These are phyloP conservation scores for Crithidia bombi DNA, from an alignment of 208 protist species.

Conservation along the genomic window DNA sequence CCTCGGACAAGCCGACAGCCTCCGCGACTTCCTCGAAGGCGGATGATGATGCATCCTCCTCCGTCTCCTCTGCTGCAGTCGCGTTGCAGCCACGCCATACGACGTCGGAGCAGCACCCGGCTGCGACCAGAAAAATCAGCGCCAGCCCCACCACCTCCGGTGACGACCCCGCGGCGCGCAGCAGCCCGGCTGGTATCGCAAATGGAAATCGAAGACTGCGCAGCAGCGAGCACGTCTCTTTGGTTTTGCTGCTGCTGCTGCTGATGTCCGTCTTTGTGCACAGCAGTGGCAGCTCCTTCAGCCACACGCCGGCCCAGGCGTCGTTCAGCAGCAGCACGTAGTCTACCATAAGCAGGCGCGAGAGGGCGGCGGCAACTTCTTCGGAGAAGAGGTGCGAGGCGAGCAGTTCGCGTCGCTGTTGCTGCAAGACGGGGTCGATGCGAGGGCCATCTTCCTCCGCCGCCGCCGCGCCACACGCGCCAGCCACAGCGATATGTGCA, in stretches of 20 bases:
- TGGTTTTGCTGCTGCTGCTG: background rate
- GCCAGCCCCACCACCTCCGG: slow-evolving; percentile 46
- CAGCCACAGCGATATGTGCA: no score
- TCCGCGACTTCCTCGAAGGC: slow-evolving; percentile 49
- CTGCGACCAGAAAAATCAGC: slow-evolving; percentile 40
- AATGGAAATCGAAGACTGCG: slow-evolving; percentile 56
- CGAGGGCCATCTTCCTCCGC: slow-evolving; percentile 14
- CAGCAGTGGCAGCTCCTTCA: slow-evolving; percentile 11
- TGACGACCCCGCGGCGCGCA: slow-evolving; percentile 28
- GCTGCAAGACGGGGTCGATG: slow-evolving; percentile 47
- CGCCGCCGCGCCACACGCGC: no score
- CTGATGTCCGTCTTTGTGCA: background rate
- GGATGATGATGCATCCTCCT: no score
- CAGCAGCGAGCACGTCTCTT: slow-evolving; percentile 34
- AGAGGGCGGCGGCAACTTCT: slow-evolving; percentile 49
- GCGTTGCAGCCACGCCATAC: slow-evolving; percentile 27
- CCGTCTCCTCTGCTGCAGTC: no score
- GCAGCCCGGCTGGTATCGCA: slow-evolving; percentile 52
- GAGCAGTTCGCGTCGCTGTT: slow-evolving; percentile 63
- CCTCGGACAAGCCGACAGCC: slow-evolving; percentile 40
- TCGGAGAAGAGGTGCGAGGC: slow-evolving; percentile 54
- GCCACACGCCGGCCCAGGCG: slow-evolving; percentile 51
- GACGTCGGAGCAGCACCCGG: slow-evolving; percentile 39
- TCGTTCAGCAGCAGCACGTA: slow-evolving; percentile 25
- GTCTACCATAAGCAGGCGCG: slow-evolving; percentile 64